A percentile compares a stretch with the other conserved stretches of the same genome.
phyloP scores from a whole-genome alignment of 345 rosid species.

The Gossypium longicalyx region DNA sequence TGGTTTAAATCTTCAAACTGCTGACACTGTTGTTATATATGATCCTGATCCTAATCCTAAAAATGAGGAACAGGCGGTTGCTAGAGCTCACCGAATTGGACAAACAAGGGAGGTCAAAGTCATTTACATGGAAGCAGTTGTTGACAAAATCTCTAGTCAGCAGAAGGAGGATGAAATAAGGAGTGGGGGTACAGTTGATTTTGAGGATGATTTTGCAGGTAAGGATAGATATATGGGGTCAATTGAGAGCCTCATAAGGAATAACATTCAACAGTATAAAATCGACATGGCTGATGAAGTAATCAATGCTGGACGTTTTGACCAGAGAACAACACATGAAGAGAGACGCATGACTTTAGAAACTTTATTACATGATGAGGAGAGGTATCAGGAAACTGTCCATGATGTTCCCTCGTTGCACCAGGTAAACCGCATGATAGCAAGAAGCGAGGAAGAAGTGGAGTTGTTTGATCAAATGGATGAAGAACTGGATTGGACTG shows the following conservation, averaged over 20 bases:
- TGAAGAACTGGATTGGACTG: constrained; percentile 90
- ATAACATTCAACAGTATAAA: constrained; percentile 97
- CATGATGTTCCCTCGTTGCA: constrained; percentile 97
- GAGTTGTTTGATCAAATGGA: constrained; percentile 99
- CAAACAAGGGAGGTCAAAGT: constrained; percentile 97
- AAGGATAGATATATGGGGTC: constrained; percentile 98
- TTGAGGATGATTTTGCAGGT: constrained; percentile 96
- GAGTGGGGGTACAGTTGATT: constrained; percentile 78
- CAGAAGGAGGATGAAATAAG: constrained; percentile 91
- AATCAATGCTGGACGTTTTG: constrained; percentile 99
- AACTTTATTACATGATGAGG: constrained; percentile 95
- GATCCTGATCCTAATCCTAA: constrained; percentile 99
- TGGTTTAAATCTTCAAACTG: constrained; percentile 99
- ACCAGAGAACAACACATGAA: constrained; percentile 99
- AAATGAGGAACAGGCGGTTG: constrained; percentile 99
- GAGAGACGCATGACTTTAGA: constrained; percentile 97
- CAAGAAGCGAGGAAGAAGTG: constrained; percentile 92
- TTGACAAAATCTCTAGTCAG: constrained; percentile 81
- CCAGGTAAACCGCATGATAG: constrained; percentile 95
- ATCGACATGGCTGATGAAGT: constrained; percentile 99
- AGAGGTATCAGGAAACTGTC: constrained; percentile 93
- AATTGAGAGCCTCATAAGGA: constrained; percentile 97
- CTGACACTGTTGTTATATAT: constrained; percentile 95
- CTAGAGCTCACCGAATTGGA: constrained; percentile 99
- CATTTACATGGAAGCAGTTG: constrained; percentile 99